Evolutionary conservation across 257 asterid species (phyloP).

Genomic region (Cruciata laevipes): DNA sequence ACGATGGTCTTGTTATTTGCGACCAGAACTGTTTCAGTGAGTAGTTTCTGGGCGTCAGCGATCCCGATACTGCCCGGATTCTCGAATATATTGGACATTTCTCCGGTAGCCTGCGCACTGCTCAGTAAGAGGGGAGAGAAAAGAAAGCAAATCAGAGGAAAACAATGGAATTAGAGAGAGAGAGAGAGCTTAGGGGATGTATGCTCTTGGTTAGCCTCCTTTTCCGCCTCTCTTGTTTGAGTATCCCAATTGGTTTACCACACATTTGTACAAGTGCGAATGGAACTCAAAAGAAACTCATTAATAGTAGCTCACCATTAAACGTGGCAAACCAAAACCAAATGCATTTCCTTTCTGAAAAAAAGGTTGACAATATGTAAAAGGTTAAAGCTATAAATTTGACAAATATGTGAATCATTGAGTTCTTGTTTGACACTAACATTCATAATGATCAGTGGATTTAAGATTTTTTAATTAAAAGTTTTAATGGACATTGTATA

Average conservation of each 20-base stretch:
- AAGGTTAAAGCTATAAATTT: no score
- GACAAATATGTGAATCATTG: no score
- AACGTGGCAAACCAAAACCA: no score
- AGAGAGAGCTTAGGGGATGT: neutral
- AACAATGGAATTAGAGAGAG: neutral
- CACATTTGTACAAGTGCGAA: neutral
- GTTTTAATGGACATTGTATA: no score
- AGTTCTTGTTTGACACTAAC: no score
- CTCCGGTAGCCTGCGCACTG: neutral
- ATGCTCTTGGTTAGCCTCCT: neutral
- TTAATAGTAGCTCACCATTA: no score
- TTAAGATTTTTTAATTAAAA: no score
- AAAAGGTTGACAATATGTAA: no score
- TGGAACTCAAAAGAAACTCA: neutral
- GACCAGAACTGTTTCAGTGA: neutral
- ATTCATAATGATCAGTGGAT: no score
- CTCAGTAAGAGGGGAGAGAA: neutral
- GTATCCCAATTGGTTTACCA: neutral
- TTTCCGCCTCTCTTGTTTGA: neutral
- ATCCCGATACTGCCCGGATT: neutral
- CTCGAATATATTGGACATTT: neutral
- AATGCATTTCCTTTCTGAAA: no score
- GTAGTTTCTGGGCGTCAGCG: neutral
- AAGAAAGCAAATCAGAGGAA: neutral
- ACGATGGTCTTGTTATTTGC: constrained; percentile 27